Evolutionary conservation across 495 filamentous ascomycete species (phyloP), one percentile per base, ranked within the genome.

Genomic region (Penicillium nucicola): DNA sequence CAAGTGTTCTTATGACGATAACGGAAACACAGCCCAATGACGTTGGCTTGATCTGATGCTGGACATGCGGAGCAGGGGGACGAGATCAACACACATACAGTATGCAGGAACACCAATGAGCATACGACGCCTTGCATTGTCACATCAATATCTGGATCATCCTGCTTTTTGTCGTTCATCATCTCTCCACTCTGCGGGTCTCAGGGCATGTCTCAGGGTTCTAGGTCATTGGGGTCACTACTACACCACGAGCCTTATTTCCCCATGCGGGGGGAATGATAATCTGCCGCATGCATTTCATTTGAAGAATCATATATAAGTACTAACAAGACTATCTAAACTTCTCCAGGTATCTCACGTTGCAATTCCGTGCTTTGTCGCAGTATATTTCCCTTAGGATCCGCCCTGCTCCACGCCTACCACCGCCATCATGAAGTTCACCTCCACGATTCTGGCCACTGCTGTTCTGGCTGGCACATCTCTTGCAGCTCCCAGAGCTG

Each of bases 341-440:
- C 8, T 14, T 41, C 45, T 22, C 28, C 42, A 33, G 17, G 13
- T 15, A 4, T 33, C 9, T 41, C 25, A 14, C 32, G 17, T 15
- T 22, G 28, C 37, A 13, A 40, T 14, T 22, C 8, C 6, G 13
- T 37, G 22, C 17, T 35, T 41, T 43, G 4, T 14, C 14, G 18
- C 34, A 32, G 18, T 19, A 18, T 46, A 37, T 42, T 28, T 37
- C 18, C 28, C n/a, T n/a, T n/a, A 4, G n/a, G 13, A 1, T 19
- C 28, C 14, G 11, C 6, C 13, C 22, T 10, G 12, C 10, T 30
- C 5, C 6, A 20, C 30, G 7, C 4, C 7, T 20, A 22, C 18
- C 2, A 1, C 37, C 19, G 19, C 31, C 48, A 70, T 44, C 11
- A 70, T 70, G 67, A 68, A 66, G 48, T 42, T 68, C 48, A 46